Percentiles rank a stretch among this genome's conserved stretches.
phyloP scores from a whole-genome alignment of 805 yeast species.

The Phaffomyces antillensis region DNA sequence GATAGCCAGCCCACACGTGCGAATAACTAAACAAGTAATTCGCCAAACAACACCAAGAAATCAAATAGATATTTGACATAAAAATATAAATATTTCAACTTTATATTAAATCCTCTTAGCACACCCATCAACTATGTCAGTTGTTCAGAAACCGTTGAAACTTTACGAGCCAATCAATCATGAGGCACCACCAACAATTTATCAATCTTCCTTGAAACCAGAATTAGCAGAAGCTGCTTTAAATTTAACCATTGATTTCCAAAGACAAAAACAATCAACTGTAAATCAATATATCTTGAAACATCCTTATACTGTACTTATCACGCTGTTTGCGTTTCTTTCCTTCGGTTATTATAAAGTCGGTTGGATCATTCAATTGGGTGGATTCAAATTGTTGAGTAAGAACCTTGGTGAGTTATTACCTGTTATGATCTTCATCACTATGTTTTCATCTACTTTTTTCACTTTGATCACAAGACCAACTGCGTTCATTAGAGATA shows the following conservation, averaged over 20 bases:
- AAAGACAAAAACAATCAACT: conserved; percentile 20
- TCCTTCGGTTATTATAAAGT: conserved; percentile 11
- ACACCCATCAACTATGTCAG: neutral
- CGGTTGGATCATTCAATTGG: conserved; percentile 9
- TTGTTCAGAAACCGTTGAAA: conserved; percentile 41
- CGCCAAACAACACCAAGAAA: neutral
- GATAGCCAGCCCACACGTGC: neutral
- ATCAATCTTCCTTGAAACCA: conserved; percentile 44
- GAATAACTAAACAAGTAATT: neutral
- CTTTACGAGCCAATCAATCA: conserved; percentile 49
- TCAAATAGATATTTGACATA: neutral
- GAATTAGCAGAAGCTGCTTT: conserved; percentile 52
- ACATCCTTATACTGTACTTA: conserved; percentile 32
- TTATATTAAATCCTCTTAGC: neutral
- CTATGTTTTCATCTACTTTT: conserved; percentile 31
- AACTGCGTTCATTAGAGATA: conserved; percentile 41
- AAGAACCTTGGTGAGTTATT: conserved; percentile 15
- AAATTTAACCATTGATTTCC: conserved; percentile 55
- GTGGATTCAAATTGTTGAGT: conserved; percentile 13
- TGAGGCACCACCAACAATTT: conserved; percentile 45
- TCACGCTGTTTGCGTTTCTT: conserved; percentile 8
- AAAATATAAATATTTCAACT: neutral
- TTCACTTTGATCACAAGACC: conserved; percentile 33
- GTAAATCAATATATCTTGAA: conserved; percentile 35
- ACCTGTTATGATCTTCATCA: conserved; percentile 32